Conservation (phyloP, 345 rosid genomes). For the Acer yangbiense region DNA sequence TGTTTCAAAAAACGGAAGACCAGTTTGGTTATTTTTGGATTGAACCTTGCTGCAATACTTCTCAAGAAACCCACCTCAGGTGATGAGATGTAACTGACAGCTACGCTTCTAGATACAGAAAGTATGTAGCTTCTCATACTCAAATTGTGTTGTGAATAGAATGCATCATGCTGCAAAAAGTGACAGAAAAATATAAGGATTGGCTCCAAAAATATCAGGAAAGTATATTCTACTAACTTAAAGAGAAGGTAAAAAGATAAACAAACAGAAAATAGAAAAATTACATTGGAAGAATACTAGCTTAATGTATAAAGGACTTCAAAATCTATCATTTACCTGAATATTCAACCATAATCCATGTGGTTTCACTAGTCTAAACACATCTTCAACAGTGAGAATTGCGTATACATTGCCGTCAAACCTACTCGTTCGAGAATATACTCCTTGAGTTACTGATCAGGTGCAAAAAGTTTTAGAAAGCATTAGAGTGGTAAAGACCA, state of each 20-base stretch:
- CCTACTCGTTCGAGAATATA: constrained; percentile 50
- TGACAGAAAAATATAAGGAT: constrained; percentile 12
- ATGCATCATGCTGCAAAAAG: constrained; percentile 65
- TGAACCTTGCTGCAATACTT: constrained; percentile 50
- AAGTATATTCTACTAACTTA: neutral
- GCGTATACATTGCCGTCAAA: constrained; percentile 37
- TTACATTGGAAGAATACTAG: too few species aligned
- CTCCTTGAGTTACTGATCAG: constrained; percentile 61
- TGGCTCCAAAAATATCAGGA: neutral
- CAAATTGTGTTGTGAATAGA: constrained; percentile 70
- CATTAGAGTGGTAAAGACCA: neutral
- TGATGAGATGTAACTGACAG: constrained; percentile 68
- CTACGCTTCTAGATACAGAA: constrained; percentile 45
- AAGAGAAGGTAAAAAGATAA: constrained; percentile 5
- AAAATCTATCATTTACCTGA: constrained; percentile 49
- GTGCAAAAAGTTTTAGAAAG: constrained; percentile 14
- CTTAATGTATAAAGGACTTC: too few species aligned
- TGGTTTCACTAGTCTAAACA: constrained; percentile 43
- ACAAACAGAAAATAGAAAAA: constrained; percentile 7
- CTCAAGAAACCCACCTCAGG: constrained; percentile 79
- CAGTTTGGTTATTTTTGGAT: constrained; percentile 49
- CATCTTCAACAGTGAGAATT: constrained; percentile 50
- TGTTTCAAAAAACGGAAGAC: constrained; percentile 59
- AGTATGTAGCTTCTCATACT: constrained; percentile 68
- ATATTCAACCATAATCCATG: constrained; percentile 72